Base-by-base conservation (phyloP, 768 basidiomycete genomes). In the Chalciporus piperatus region DNA sequence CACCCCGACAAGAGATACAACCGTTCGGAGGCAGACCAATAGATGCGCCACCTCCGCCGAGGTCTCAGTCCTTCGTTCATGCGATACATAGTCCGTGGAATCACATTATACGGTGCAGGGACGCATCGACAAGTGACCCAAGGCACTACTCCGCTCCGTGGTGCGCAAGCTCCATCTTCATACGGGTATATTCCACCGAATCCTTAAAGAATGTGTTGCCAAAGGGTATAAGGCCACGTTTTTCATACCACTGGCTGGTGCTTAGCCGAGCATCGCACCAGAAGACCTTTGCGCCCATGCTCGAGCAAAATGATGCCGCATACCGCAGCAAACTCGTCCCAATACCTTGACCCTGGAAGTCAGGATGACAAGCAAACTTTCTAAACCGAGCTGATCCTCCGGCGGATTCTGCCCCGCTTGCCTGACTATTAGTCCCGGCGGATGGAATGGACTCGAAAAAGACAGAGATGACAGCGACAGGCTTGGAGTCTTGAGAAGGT, bases 221-320 rank as follows among this genome's bases (percentile, higher is more conserved):
- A 50, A 82, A 79, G n/a, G 69, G 53, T 20, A 59, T 44, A 63
- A 84, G 69, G 3, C 79, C 81, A 51, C 79, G 74, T 52, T 72
- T 77, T 54, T 72, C 62, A 62, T 84, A 85, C 80, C 82, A 84
- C 19, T 52, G 67, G 19, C 62, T 53, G 6, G 72, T 74, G 14
- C 73, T 66, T 41, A 65, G 63, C 54, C 82, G 66, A 19, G 82
- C 83, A 59, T 84, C 82, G 67, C 82, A 84, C 81, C 81, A 85
- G 6, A 80, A 64, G 12, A 75, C 58, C 6, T 54, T 57, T n/a
- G 70, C 76, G 17, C 70, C 71, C 45, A 74, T 58, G 43, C 77
- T 70, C n/a, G 69, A 64, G 56, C 62, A 66, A 19, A 75, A 76
- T 27, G 73, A 61, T 22, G 75, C 70, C 16, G 57, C 75, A 64